Conservation (phyloP, 2,329 filamentous ascomycete species). For the Fusarium humuli region DNA sequence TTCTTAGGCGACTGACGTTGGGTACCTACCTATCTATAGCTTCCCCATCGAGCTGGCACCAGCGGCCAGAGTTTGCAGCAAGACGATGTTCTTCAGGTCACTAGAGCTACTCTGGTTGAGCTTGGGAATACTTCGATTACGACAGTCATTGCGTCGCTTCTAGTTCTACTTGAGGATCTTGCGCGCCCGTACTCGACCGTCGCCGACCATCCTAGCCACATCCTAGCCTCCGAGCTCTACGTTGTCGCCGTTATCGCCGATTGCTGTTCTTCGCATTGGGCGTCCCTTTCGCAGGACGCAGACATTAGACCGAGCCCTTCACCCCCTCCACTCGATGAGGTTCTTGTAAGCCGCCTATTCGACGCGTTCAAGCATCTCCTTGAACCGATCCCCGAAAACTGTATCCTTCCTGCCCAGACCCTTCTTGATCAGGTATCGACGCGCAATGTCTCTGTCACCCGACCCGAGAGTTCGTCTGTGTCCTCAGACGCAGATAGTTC, state of each 20-base stretch:
- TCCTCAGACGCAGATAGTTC: constrained; percentile 33
- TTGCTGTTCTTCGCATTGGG: constrained; percentile 73
- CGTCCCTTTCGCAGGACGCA: constrained; percentile 52
- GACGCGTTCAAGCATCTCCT: constrained; percentile 68
- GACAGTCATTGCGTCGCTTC: constrained; percentile 67
- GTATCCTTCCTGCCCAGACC: constrained; percentile 65
- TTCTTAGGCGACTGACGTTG: constrained; percentile 27
- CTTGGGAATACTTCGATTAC: constrained; percentile 67
- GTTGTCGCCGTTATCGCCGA: constrained; percentile 72
- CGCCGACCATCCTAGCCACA: constrained; percentile 66
- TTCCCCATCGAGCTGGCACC: constrained; percentile 72
- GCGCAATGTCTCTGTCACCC: constrained; percentile 53
- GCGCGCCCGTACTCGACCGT: constrained; percentile 64
- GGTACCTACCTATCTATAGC: constrained; percentile 65
- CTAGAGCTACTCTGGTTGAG: constrained; percentile 70
- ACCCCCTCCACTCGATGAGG: constrained; percentile 60
- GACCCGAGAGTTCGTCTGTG: constrained; percentile 35
- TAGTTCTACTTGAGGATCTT: constrained; percentile 69
- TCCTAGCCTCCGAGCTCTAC: constrained; percentile 73
- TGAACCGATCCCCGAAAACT: constrained; percentile 68
- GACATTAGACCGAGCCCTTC: constrained; percentile 32
- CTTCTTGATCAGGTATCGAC: constrained; percentile 65
- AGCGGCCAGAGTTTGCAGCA: constrained; percentile 66
- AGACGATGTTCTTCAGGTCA: constrained; percentile 71
- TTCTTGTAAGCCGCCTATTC: constrained; percentile 66